phyloP scores from a whole-genome alignment of 805 yeast genomes.

The Metschnikowia chrysomelidarum region DNA sequence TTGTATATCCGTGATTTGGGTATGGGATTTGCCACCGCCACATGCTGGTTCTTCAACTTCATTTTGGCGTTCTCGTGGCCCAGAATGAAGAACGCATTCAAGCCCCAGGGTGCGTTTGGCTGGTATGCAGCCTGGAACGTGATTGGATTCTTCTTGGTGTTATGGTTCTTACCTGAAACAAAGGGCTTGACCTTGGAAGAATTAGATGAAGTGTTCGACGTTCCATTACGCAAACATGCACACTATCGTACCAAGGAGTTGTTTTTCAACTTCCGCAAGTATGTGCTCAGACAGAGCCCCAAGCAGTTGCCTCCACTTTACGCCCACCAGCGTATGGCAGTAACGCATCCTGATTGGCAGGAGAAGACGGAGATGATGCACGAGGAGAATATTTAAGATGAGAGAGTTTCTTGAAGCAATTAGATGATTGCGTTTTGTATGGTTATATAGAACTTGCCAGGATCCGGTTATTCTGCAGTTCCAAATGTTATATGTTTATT shows the following conservation, averaged over 20 bases:
- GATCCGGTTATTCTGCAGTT: too few relatives aligned
- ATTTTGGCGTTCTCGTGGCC: constrained; percentile 80
- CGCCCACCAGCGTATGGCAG: constrained; percentile 56
- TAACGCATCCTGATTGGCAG: constrained; percentile 60
- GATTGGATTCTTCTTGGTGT: constrained; percentile 64
- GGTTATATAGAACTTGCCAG: too few relatives aligned
- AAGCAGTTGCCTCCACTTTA: constrained; percentile 55
- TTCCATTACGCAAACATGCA: constrained; percentile 57
- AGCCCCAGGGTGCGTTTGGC: constrained; percentile 83
- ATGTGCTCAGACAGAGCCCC: constrained; percentile 44
- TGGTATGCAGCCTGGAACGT: constrained; percentile 86
- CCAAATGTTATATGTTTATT: too few relatives aligned
- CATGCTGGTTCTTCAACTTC: constrained; percentile 73
- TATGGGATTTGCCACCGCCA: constrained; percentile 75
- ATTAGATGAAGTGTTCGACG: constrained; percentile 68
- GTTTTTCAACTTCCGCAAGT: constrained; percentile 43
- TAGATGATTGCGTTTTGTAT: too few relatives aligned
- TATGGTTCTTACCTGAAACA: constrained; percentile 73
- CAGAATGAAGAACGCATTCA: constrained; percentile 59
- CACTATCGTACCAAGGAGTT: constrained; percentile 31
- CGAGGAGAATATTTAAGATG: constrained; percentile 36
- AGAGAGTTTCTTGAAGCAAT: too few relatives aligned
- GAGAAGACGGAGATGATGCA: constrained; percentile 55
- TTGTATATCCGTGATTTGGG: constrained; percentile 77
- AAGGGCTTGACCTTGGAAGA: constrained; percentile 72